Conservation (phyloP, 176 grass and related monocot genomes). For the Neostapfia colusana region DNA sequence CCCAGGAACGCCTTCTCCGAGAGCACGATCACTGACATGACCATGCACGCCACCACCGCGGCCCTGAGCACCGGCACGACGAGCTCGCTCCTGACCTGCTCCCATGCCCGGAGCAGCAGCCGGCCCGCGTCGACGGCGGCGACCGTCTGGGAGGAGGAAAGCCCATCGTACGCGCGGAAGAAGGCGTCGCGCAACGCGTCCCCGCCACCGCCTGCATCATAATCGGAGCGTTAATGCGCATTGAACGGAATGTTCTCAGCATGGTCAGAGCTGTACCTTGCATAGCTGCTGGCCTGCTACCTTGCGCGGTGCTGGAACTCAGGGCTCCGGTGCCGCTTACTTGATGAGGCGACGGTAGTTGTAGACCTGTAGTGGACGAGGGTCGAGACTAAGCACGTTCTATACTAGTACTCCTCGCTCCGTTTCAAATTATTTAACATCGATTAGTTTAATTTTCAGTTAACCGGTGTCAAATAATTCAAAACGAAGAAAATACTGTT, state of each 20-base stretch:
- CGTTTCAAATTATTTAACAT: no score
- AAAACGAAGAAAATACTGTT: no score
- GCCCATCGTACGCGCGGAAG: not conserved
- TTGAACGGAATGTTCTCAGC: not conserved
- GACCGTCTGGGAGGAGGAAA: not conserved
- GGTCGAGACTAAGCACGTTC: no score
- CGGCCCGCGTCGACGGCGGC: constrained; percentile 23
- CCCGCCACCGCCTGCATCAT: constrained; percentile 18
- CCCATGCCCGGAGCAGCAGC: constrained; percentile 41
- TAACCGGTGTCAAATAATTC: no score
- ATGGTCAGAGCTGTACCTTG: constrained; percentile 31
- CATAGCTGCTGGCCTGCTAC: constrained; percentile 42
- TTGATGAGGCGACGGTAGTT: not conserved
- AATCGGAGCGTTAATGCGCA: not conserved
- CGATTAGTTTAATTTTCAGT: no score
- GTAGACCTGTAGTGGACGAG: not conserved
- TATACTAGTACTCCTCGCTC: no score
- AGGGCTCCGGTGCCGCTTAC: not conserved
- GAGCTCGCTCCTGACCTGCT: constrained; percentile 26
- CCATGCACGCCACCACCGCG: constrained; percentile 49
- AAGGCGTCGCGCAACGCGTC: not conserved
- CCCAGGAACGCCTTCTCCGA: constrained; percentile 67
- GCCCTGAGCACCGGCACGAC: constrained; percentile 47
- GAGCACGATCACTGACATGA: constrained; percentile 65
- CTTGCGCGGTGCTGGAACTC: not conserved